Percentiles rank a stretch among this genome's conserved stretches.
Conservation (phyloP, 83 land plant species). For the Thuja plicata region DNA sequence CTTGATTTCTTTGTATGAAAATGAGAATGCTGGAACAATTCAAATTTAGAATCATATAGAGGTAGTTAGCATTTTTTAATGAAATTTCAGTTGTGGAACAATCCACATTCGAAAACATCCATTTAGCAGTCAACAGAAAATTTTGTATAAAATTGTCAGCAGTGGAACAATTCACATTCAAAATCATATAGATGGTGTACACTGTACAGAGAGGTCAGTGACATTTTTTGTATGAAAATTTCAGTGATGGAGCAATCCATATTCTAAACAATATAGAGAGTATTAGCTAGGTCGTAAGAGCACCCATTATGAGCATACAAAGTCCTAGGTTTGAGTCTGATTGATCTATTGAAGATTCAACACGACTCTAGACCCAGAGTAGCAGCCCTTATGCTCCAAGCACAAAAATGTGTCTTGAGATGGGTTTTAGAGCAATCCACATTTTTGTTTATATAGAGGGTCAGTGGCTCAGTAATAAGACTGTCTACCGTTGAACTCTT, state of each 20-base stretch:
- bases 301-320: background rate
- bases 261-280: background rate
- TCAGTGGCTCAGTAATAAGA: background rate
- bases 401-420: background rate
- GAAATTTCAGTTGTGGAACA: background rate
- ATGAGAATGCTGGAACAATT: background rate
- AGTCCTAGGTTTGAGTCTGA: background rate
- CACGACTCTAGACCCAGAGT: background rate
- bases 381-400: background rate
- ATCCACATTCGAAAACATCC: background rate
- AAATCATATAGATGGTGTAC: too few species aligned
- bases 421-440: background rate
- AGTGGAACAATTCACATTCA: too few species aligned
- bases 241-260: background rate
- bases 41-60: too few species aligned
- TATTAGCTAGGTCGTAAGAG: background rate
- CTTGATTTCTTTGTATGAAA: background rate
- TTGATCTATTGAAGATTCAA: too few species aligned
- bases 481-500: background rate
- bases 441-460: background rate
- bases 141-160: too few species aligned
- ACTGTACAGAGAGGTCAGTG: too few species aligned
- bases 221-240: too few species aligned
- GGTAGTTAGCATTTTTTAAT: too few species aligned
- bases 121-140: too few species aligned